Base-by-base conservation (phyloP, 495 filamentous ascomycete genomes). In the Xylaria sp. region DNA sequence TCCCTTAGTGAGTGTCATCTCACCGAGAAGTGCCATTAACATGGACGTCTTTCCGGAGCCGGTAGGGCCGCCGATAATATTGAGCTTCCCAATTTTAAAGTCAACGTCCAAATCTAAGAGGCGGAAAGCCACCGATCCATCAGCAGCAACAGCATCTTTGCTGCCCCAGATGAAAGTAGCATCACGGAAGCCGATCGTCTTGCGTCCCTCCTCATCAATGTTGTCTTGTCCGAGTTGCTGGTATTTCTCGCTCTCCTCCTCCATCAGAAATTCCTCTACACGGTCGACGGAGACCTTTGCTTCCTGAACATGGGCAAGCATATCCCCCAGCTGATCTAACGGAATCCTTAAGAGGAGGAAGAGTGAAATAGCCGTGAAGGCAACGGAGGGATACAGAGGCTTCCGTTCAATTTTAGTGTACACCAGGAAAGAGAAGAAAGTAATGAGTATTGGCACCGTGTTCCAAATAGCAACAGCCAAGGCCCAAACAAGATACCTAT, bases 281-380 rank as follows among this genome's bases (percentile, higher is more conserved):
- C 97, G 94, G 77, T 97, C 95, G 57, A 99, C 88, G 1, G 97
- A 98, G 40, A 99, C 97, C 83, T 97, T 96, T 12, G 94, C 93
- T 82, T 99, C 97, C 82, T 97, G 94, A 9, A 99, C 95, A 78
- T 97, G 97, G 44, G 97, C 97, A 77, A 99, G 89, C 97, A 99
- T 99, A 78, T 99, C 97, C 57, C 97, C 97, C 5, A 99, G 86
- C 77, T 98, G 97, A 81, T 99, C 97, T 63, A 99, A 82, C 11
- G 97, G 97, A 67, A 97, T 91, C 48, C 97, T 90, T 35, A 99
- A 91, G n/a, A 99, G 89, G 66, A 91, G 93, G 81, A 99, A 99
- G 73, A 99, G 90, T 0, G 97, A 98, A 48, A 99, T 88, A 17
- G 96, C 93, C 24, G 97, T 97, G 82, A 99, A 99, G 5, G 97